Conservation (phyloP, 441 rosid species). For the Theobroma grandiflorum region DNA sequence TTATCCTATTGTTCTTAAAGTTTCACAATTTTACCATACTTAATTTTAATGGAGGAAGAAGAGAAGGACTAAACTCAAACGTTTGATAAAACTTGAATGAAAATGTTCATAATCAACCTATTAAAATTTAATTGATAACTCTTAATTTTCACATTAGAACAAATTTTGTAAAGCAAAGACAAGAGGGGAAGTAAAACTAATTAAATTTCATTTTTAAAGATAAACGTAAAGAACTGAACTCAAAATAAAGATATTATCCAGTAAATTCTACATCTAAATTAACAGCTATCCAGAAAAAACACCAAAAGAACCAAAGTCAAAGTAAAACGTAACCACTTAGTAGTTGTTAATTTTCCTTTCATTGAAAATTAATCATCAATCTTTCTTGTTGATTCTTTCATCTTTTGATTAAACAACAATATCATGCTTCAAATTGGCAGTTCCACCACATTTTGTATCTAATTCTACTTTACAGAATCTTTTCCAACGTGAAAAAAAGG, state of each 20-base stretch:
- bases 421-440: too few species aligned
- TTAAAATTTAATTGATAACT: conserved; percentile 19
- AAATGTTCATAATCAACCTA: conserved; percentile 46
- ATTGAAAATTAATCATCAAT: too few species aligned
- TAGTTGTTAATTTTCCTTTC: too few species aligned
- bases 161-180: conserved; percentile 25
- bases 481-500: too few species aligned
- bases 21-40: too few species aligned
- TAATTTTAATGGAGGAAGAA: too few species aligned
- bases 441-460: too few species aligned
- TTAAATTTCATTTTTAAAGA: background rate
- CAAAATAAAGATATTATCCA: background rate
- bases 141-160: conserved; percentile 34
- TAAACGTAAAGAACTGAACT: background rate
- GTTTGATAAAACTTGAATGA: conserved; percentile 36
- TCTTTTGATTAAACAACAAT: too few species aligned
- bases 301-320: conserved; percentile 9
- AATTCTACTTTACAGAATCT: too few species aligned
- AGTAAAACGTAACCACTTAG: background rate
- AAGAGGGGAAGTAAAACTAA: background rate
- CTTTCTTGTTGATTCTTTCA: too few species aligned
- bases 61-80: conserved; percentile 41
- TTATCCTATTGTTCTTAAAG: too few species aligned
- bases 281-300: background rate
- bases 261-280: conserved; percentile 3